phyloP scores from a whole-genome alignment of 805 yeast species.

The Wickerhamiella sergipiensis region DNA sequence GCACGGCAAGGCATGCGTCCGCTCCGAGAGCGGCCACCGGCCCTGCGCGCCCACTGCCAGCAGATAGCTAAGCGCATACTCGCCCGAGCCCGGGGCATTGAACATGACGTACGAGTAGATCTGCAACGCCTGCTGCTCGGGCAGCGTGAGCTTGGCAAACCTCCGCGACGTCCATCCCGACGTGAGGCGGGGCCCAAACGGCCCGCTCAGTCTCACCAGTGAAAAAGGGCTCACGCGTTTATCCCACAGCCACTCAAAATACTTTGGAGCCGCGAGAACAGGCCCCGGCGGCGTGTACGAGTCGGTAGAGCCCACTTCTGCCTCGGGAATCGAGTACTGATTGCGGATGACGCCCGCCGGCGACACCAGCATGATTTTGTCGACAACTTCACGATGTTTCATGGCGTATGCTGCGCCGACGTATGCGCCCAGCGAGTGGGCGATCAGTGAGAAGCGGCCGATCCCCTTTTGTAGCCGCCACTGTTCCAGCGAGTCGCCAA shows the following conservation, averaged over 20 bases:
- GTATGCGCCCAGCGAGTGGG: slow-evolving; percentile 93
- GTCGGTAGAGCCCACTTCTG: slow-evolving; percentile 9
- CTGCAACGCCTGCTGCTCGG: slow-evolving; percentile 47
- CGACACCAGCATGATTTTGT: slow-evolving; percentile 62
- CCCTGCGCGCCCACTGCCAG: slow-evolving; percentile 89
- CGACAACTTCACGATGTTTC: slow-evolving; percentile 44
- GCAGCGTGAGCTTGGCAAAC: slow-evolving; percentile 41
- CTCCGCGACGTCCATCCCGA: slow-evolving; percentile 84
- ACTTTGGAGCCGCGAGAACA: slow-evolving; percentile 38
- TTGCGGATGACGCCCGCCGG: slow-evolving; percentile 70
- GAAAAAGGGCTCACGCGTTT: slow-evolving; percentile 75
- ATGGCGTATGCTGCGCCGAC: slow-evolving; percentile 55
- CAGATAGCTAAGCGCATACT: slow-evolving; percentile 71
- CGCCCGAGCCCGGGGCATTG: slow-evolving; percentile 83
- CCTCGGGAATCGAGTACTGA: slow-evolving; percentile 25
- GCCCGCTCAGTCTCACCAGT: slow-evolving; percentile 62
- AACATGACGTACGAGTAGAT: slow-evolving; percentile 73
- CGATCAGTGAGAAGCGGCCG: slow-evolving; percentile 44
- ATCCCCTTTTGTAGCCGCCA: slow-evolving; percentile 47
- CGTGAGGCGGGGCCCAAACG: slow-evolving; percentile 70
- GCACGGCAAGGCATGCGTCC: slow-evolving; percentile 39
- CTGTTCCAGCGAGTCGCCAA: slow-evolving; percentile 45
- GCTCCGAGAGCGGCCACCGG: slow-evolving; percentile 48
- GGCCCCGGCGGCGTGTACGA: slow-evolving; percentile 8
- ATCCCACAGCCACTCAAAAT: slow-evolving; percentile 78